Evolutionary conservation across 2,329 filamentous ascomycete genomes (phyloP), one percentile per base, ranked within the genome.

Genomic region (Septoria petroselini): DNA sequence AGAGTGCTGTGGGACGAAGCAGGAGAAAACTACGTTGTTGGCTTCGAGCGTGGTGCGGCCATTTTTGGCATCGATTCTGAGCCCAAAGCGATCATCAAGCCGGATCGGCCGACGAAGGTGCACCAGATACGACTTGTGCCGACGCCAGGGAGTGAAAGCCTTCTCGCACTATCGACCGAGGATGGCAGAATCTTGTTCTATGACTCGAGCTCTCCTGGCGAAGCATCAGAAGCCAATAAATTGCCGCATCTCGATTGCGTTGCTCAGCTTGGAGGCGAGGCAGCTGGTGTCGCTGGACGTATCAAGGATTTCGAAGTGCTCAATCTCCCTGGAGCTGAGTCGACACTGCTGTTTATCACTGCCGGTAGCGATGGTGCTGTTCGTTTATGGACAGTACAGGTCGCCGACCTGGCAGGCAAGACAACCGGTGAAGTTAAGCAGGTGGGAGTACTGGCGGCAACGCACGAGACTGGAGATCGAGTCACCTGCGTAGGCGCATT

Each of bases 401-500:
- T 17, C 5, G 12, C 27, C 3, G 45, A 48, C 3, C 25, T 48
- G 19, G 11, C 25, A 18, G n/a, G 27, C 5, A 21, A 15, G 55
- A 56, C 34, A 18, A 39, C 41, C 17, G 47, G 48, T 29, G 30
- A 44, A 7, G 62, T 67, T 6, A 64, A 58, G 23, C 77, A 81
- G 55, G 68, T 87, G 17, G 90, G 88, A 23, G 77, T 72, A 57
- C 66, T 94, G 48, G 67, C 95, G 37, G 89, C 84, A 12, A 83
- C 80, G 25, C 93, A 93, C 63, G 85, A 91, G 69, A 95, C 91
- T 17, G 83, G 85, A 38, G 91, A 91, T 67, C 78, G 93, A 49
- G 90, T 97, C 59, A 97, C 91, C 30, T 97, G 93, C 67, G 66
- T 97, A 62, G 83, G 82, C 61, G 85, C 85, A 17, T 97, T 95